Evolutionary conservation across 75 land plant genomes (phyloP).

Genomic region (Cupressus sempervirens): DNA sequence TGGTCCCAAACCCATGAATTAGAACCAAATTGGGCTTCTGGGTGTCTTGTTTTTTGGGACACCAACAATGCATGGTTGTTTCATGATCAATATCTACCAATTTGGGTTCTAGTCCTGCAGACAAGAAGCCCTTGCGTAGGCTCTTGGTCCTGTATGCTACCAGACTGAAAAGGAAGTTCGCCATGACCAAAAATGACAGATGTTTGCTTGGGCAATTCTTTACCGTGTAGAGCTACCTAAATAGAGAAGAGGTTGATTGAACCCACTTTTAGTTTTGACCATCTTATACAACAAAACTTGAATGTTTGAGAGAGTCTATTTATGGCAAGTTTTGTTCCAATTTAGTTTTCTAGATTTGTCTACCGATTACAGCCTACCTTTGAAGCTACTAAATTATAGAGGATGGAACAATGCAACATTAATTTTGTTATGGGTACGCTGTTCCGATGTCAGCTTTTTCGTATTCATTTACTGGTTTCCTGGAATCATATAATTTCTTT

Average conservation of each 20-base stretch:
- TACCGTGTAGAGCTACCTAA: not conserved
- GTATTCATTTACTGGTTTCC: too few relatives aligned
- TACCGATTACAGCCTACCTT: too few relatives aligned
- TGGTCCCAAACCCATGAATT: conserved; percentile 80
- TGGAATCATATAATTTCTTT: not conserved
- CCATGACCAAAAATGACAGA: not conserved
- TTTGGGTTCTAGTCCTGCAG: conserved; percentile 44
- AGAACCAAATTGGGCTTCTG: conserved; percentile 51
- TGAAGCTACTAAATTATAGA: not conserved
- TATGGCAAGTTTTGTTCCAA: too few relatives aligned
- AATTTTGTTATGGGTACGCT: not conserved
- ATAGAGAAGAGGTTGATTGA: not conserved
- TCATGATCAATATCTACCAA: conserved; percentile 32
- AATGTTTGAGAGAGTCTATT: too few relatives aligned
- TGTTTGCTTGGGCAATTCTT: not conserved
- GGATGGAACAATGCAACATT: not conserved
- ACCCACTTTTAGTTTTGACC: not conserved
- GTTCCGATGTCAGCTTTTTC: not conserved
- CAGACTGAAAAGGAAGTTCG: conserved; percentile 36
- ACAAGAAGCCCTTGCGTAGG: conserved; percentile 35
- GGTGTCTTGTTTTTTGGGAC: conserved; percentile 16
- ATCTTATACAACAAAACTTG: too few relatives aligned
- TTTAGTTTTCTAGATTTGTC: too few relatives aligned
- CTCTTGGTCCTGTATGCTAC: conserved; percentile 18
- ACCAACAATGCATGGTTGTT: conserved; percentile 69